These are phyloP conservation scores for Neonectria magnoliae DNA, from an alignment of 2,329 filamentous ascomycete genomes.

Conservation along the genomic window DNA sequence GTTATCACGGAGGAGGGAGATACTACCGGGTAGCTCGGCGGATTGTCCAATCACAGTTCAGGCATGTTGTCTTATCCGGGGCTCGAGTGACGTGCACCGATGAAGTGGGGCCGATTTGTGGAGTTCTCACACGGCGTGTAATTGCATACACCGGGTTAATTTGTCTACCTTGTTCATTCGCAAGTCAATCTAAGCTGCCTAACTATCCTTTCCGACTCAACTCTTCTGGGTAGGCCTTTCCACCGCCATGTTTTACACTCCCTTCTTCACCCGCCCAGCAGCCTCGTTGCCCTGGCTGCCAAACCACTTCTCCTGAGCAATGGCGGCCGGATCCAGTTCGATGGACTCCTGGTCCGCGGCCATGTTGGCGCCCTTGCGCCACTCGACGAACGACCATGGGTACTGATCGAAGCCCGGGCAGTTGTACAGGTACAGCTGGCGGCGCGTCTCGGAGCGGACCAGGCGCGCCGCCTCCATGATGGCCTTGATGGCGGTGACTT, in stretches of 20 bases:
- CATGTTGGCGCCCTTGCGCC: neutral
- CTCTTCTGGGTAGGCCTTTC: neutral
- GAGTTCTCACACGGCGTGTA: neutral
- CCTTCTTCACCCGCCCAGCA: neutral
- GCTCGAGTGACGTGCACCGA: conserved; percentile 21
- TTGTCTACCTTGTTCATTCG: too few relatives aligned
- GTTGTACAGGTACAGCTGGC: conserved; percentile 23
- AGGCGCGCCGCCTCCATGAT: conserved; percentile 8
- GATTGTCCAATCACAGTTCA: conserved; percentile 29
- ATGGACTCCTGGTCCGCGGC: neutral
- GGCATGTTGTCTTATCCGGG: conserved; percentile 27
- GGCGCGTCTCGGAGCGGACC: neutral
- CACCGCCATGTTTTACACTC: neutral
- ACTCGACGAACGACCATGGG: conserved; percentile 13
- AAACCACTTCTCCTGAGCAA: neutral
- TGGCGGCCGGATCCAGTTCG: neutral
- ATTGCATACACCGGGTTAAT: too few relatives aligned
- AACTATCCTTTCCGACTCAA: too few relatives aligned
- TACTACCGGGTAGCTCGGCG: conserved; percentile 17
- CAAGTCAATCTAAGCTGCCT: too few relatives aligned
- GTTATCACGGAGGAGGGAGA: neutral
- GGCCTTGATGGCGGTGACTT: conserved; percentile 2
- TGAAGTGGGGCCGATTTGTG: neutral
- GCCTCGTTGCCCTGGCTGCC: neutral
- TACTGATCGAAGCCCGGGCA: conserved; percentile 15